Conservation (phyloP, 1,284 basidiomycete genomes). For the Filobasidium uniguttulatum region DNA sequence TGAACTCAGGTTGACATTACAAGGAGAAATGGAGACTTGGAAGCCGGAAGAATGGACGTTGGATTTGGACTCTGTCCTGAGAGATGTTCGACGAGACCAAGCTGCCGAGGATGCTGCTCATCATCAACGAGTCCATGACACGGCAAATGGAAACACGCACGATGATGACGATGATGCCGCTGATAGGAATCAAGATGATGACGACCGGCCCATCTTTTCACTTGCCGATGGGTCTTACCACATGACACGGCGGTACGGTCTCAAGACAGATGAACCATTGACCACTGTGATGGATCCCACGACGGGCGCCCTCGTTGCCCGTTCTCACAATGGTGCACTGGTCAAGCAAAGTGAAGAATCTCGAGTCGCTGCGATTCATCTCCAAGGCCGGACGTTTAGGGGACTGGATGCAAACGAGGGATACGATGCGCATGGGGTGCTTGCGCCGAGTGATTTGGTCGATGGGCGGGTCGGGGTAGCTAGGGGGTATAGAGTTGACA, state of each 20-base stretch:
- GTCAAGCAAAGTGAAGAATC: neutral
- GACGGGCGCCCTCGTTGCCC: slow-evolving; percentile 38
- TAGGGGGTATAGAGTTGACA: slow-evolving; percentile 54
- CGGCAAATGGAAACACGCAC: slow-evolving; percentile 21
- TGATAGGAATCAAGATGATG: slow-evolving; percentile 17
- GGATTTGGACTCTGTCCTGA: slow-evolving; percentile 27
- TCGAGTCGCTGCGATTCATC: slow-evolving; percentile 43
- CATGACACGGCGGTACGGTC: neutral
- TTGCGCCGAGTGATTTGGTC: slow-evolving; percentile 67
- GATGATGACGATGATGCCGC: slow-evolving; percentile 37
- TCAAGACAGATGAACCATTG: slow-evolving; percentile 15
- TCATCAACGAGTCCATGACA: too few relatives aligned
- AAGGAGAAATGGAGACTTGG: slow-evolving; percentile 68
- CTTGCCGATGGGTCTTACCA: slow-evolving; percentile 55
- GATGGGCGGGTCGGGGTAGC: slow-evolving; percentile 83
- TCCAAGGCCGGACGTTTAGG: slow-evolving; percentile 50
- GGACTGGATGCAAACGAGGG: slow-evolving; percentile 63
- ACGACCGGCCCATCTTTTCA: slow-evolving; percentile 67
- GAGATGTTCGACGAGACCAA: slow-evolving; percentile 19
- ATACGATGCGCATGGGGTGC: slow-evolving; percentile 43
- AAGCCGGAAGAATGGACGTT: slow-evolving; percentile 46
- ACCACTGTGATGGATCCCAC: slow-evolving; percentile 51
- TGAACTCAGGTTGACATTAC: slow-evolving; percentile 72
- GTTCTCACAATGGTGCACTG: slow-evolving; percentile 40
- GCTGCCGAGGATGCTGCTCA: too few relatives aligned